phyloP scores from a whole-genome alignment of 2,329 filamentous ascomycete genomes.

The Fusarium multiceps region DNA sequence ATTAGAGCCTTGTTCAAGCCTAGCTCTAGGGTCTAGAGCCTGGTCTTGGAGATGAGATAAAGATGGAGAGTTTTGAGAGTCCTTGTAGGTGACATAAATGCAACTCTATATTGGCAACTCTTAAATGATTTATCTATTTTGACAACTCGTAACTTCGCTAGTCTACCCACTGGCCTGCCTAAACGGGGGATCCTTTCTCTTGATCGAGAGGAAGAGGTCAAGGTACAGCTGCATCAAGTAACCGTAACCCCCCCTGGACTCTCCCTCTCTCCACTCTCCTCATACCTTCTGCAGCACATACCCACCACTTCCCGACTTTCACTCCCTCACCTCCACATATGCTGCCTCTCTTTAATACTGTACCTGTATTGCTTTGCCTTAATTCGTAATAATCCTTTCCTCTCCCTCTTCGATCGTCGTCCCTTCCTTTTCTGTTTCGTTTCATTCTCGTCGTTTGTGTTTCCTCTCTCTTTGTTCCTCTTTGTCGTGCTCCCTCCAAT shows the following conservation, averaged over 20 bases:
- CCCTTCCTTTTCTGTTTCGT: conserved; percentile 14
- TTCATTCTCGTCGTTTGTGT: conserved; percentile 19
- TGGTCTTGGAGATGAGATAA: conserved; percentile 16
- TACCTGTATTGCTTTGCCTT: conserved; percentile 14
- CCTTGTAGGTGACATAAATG: conserved; percentile 14
- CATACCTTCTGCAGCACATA: conserved; percentile 8
- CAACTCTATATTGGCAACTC: background rate
- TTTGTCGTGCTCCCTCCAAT: conserved; percentile 14
- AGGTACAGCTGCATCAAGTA: conserved; percentile 17
- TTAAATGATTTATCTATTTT: conserved; percentile 15
- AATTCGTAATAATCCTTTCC: conserved; percentile 38
- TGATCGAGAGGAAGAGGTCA: background rate
- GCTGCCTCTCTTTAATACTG: conserved; percentile 16
- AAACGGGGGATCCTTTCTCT: conserved; percentile 22
- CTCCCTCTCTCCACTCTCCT: conserved; percentile 29
- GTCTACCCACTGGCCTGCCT: conserved; percentile 21
- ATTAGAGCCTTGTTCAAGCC: background rate
- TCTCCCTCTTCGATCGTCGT: conserved; percentile 17
- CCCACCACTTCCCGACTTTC: conserved; percentile 26
- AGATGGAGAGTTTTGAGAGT: background rate
- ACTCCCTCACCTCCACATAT: conserved; percentile 6
- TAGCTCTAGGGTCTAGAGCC: conserved; percentile 23
- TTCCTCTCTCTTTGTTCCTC: conserved; percentile 17
- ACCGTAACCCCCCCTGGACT: conserved; percentile 13
- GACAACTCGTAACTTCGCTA: background rate